These are phyloP conservation scores for Xerocomellus amylosporus DNA, from an alignment of 768 basidiomycete genomes.

Conservation along the genomic window DNA sequence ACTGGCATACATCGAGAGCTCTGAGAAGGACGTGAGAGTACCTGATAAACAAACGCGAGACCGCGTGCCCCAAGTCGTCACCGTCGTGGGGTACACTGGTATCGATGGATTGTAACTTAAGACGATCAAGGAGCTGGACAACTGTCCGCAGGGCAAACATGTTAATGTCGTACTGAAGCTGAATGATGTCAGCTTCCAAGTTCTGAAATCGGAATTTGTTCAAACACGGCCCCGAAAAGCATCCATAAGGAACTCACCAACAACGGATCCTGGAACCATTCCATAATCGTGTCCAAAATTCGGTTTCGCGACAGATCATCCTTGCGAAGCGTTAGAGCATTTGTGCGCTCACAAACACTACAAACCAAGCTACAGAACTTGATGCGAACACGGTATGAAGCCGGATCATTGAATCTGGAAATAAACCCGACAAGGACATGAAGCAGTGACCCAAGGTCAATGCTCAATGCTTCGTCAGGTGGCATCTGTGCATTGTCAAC, in stretches of 20 bases:
- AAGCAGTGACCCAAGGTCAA: slow-evolving; percentile 63
- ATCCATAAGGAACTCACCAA: slow-evolving; percentile 39
- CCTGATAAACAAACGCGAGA: slow-evolving; percentile 76
- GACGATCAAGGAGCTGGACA: slow-evolving; percentile 71
- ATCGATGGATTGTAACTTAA: slow-evolving; percentile 64
- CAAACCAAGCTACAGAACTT: slow-evolving; percentile 77
- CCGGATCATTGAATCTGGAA: slow-evolving; percentile 52
- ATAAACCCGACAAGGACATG: slow-evolving; percentile 62
- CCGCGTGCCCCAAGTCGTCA: slow-evolving; percentile 65
- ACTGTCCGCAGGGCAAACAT: slow-evolving; percentile 68
- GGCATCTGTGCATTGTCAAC: slow-evolving; percentile 66
- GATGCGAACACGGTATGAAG: slow-evolving; percentile 62
- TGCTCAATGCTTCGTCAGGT: slow-evolving; percentile 57
- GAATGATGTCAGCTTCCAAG: slow-evolving; percentile 36
- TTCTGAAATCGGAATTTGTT: slow-evolving; percentile 26
- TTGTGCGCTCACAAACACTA: slow-evolving; percentile 58
- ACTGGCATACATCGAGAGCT: slow-evolving; percentile 52
- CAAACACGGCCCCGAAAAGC: neutral
- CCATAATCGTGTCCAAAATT: slow-evolving; percentile 72
- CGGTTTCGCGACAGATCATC: slow-evolving; percentile 65
- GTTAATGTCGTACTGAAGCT: slow-evolving; percentile 64
- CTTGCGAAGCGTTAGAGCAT: slow-evolving; percentile 61
- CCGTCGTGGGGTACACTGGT: slow-evolving; percentile 47
- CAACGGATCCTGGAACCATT: slow-evolving; percentile 66
- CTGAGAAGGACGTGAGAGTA: slow-evolving; percentile 67